phyloP scores from a whole-genome alignment of 2,329 filamentous ascomycete species.

The Neurospora sp. region DNA sequence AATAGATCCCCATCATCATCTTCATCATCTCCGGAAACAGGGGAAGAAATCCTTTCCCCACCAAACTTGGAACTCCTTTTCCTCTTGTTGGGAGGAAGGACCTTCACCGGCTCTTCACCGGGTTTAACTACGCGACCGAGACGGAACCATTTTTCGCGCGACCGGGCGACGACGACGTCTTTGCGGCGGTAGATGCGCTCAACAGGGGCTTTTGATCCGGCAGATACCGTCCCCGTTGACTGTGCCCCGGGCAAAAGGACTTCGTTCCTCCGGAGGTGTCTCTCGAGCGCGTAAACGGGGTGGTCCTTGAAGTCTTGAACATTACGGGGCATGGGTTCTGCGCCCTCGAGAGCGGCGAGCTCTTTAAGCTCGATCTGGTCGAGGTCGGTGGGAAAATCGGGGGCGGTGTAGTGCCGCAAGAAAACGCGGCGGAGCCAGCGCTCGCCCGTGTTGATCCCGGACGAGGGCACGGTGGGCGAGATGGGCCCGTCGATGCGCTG shows the following conservation, averaged over 20 bases:
- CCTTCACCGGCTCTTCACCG: slow-evolving; percentile 75
- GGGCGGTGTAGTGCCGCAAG: slow-evolving; percentile 31
- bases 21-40: slow-evolving; percentile 26
- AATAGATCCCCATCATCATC: slow-evolving; percentile 30
- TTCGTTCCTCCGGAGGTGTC: slow-evolving; percentile 76
- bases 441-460: not conserved
- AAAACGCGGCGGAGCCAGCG: slow-evolving; percentile 12
- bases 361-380: slow-evolving; percentile 80
- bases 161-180: slow-evolving; percentile 71
- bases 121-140: slow-evolving; percentile 69
- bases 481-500: slow-evolving; percentile 56
- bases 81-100: slow-evolving; percentile 43
- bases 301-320: slow-evolving; percentile 83
- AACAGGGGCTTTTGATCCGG: slow-evolving; percentile 51
- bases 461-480: not conserved
- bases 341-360: slow-evolving; percentile 57
- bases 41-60: slow-evolving; percentile 8
- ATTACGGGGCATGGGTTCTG: slow-evolving; percentile 78
- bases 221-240: slow-evolving; percentile 67
- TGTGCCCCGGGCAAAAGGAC: slow-evolving; percentile 63
- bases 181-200: slow-evolving; percentile 75
- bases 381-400: slow-evolving; percentile 42
- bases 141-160: slow-evolving; percentile 83
- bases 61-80: slow-evolving; percentile 22
- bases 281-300: slow-evolving; percentile 71